Evolutionary conservation across 2,329 filamentous ascomycete species (phyloP).

Genomic region (Phialemonium atrogriseum): DNA sequence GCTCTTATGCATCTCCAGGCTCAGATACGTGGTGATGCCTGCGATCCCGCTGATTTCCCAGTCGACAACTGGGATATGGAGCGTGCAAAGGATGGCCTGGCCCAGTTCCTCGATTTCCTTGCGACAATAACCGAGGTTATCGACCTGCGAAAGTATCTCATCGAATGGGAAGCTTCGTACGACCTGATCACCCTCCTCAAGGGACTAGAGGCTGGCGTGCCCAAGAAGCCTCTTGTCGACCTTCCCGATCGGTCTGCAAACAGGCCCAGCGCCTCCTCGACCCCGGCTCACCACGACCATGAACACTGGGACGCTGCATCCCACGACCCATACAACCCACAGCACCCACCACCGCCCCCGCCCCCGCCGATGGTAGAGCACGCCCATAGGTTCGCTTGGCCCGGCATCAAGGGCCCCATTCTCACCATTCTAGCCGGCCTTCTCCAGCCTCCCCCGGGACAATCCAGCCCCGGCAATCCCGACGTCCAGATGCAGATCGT

Average conservation of each 20-base stretch:
- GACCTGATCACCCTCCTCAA: constrained; percentile 82
- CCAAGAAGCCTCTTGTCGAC: constrained; percentile 64
- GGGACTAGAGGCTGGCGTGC: constrained; percentile 79
- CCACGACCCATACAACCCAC: constrained; percentile 21
- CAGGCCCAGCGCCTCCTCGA: constrained; percentile 14
- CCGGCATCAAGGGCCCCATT: constrained; percentile 82
- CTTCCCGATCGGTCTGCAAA: constrained; percentile 25
- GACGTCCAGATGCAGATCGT: constrained; percentile 84
- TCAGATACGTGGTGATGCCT: constrained; percentile 70
- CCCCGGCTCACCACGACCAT: constrained; percentile 6
- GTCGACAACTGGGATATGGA: constrained; percentile 98
- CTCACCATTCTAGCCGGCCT: constrained; percentile 84
- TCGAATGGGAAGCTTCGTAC: constrained; percentile 86
- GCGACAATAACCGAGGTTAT: constrained; percentile 80
- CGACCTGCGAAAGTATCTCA: constrained; percentile 74
- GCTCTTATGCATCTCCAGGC: constrained; percentile 92
- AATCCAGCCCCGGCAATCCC: constrained; percentile 54
- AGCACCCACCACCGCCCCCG: constrained; percentile 33
- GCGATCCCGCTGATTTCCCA: constrained; percentile 79
- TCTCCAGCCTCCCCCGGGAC: constrained; percentile 68
- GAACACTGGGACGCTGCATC: constrained; percentile 8
- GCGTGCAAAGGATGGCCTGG: constrained; percentile 86
- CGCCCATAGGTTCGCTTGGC: constrained; percentile 57
- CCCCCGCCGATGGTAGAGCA: constrained; percentile 51
- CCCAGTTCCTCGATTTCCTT: constrained; percentile 91